Base-by-base conservation (phyloP, 2,329 filamentous ascomycete genomes). In the Annulohypoxylon truncatum region DNA sequence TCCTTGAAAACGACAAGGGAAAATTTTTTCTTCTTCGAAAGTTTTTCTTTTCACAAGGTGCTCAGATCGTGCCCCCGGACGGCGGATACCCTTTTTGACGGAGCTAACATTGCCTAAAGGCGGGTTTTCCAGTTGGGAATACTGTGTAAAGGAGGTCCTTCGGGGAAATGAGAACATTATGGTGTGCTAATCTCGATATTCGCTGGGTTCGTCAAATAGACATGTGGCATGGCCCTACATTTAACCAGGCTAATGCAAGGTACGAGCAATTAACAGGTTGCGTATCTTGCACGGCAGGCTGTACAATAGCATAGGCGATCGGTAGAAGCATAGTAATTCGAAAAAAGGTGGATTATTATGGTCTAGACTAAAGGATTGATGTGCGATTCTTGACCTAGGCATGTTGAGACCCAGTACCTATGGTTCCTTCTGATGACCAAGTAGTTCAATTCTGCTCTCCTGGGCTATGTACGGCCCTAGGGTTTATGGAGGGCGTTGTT, bases 171-270 rank as follows among this genome's bases (percentile, higher is more conserved):
- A 31, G 1, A 58, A 31, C 29, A 51, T 40, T 50, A 18, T 38
- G 48, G 24, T 56, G 48, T 35, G 44, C 28, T 35, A 52, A 31
- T 59, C 63, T 56, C 24, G 22, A 59, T 15, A 40, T 26, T 33
- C 24, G 40, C 26, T 46, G 47, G 28, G 47, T 47, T 62, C 57
- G 58, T 59, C 60, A 42, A 69, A 69, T 64, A 55, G 44, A 54
- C 53, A 64, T 61, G 28, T 48, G 40, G 29, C 44, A 56, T 54
- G 46, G 56, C 57, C 57, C 60, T 66, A 62, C 53, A 61, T 59
- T 46, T 44, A n/a, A 47, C 35, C 29, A 44, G 40, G 38, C 68
- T 69, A 71, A 71, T 71, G 68, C 61, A 70, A 71, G 68, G 68
- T 71, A 71, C 68, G 50, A 50, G 51, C 51, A 52, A 52, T 46